Evolutionary conservation across 768 basidiomycete species (phyloP).

Genomic region (Pleurotus pulmonarius): DNA sequence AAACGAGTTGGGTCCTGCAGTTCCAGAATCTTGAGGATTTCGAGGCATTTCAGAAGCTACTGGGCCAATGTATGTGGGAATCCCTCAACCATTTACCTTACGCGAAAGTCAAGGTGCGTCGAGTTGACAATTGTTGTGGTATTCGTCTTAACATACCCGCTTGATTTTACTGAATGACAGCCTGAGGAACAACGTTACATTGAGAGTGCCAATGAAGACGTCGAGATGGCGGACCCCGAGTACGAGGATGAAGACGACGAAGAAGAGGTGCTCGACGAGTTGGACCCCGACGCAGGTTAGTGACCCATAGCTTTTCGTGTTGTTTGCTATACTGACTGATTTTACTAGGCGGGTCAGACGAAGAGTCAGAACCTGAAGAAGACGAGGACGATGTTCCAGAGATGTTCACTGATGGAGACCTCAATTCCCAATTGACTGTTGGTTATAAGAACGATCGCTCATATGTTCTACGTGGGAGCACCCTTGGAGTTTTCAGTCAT

Average conservation of each 20-base stretch:
- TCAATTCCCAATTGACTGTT: slow-evolving; percentile 87
- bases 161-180: slow-evolving; percentile 26
- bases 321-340: slow-evolving; percentile 7
- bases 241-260: slow-evolving; percentile 78
- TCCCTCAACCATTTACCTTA: slow-evolving; percentile 67
- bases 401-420: slow-evolving; percentile 48
- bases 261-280: slow-evolving; percentile 67
- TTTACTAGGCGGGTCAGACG: slow-evolving; percentile 38
- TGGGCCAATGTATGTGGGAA: slow-evolving; percentile 80
- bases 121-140: not conserved
- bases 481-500: slow-evolving; percentile 88
- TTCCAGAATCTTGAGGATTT: slow-evolving; percentile 60
- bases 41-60: slow-evolving; percentile 52
- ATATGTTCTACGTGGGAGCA: slow-evolving; percentile 88
- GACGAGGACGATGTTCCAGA: slow-evolving; percentile 41
- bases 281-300: slow-evolving; percentile 63
- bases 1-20: slow-evolving; percentile 81
- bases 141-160: not conserved
- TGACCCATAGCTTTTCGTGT: slow-evolving; percentile 2
- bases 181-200: slow-evolving; percentile 87
- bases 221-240: slow-evolving; percentile 80
- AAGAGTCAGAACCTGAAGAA: slow-evolving; percentile 20
- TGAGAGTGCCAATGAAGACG: slow-evolving; percentile 74
- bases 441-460: slow-evolving; percentile 96
- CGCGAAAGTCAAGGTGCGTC: slow-evolving; percentile 71